Evolutionary conservation across 352 stramenopile genomes (phyloP).

Genomic region (Globisporangium ultimum): DNA sequence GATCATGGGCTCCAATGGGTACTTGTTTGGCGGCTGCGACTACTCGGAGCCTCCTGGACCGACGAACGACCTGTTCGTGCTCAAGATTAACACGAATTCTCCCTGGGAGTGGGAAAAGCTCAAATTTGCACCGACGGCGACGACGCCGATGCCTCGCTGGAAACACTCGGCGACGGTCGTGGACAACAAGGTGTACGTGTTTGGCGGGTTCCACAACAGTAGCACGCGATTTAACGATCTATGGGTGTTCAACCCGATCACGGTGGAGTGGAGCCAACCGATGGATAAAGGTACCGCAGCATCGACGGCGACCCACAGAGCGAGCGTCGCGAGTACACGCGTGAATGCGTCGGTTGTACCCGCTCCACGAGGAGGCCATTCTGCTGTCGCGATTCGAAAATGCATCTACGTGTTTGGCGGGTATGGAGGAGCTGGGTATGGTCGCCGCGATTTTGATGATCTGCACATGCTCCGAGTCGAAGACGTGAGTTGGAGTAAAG

Average conservation of each 20-base stretch:
- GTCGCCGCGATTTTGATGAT: conserved; percentile 93
- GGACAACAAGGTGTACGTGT: conserved; percentile 90
- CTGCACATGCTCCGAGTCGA: conserved; percentile 88
- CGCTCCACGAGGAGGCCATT: conserved; percentile 88
- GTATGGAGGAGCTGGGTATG: conserved; percentile 92
- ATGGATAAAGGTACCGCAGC: conserved; percentile 55
- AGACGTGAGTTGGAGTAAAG: conserved; percentile 81
- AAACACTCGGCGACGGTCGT: conserved; percentile 91
- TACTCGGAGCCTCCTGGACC: conserved; percentile 85
- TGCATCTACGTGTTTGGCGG: conserved; percentile 93
- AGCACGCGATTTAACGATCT: conserved; percentile 92
- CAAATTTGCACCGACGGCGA: conserved; percentile 22
- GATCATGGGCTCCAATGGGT: conserved; percentile 84
- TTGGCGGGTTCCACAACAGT: conserved; percentile 92
- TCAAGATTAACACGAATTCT: conserved; percentile 78
- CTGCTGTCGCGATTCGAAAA: conserved; percentile 77
- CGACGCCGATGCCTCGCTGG: conserved; percentile 61
- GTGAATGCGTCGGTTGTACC: conserved; percentile 43
- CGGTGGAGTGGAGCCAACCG: conserved; percentile 88
- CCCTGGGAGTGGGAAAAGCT: conserved; percentile 77
- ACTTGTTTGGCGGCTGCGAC: conserved; percentile 93
- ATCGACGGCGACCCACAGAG: conserved; percentile 12
- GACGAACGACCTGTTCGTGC: conserved; percentile 92
- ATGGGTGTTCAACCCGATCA: conserved; percentile 96
- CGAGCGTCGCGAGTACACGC: conserved; percentile 14